phyloP scores from a whole-genome alignment of 164 flowering plant genomes.

The grape (Vitis vinifera) region ASM3070453v1 NC_081816.1:6977001-6977500 shows the following conservation, averaged over 20 bases:
- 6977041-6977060: background rate
- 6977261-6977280: conserved; percentile 10
- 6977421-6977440: conserved; percentile 53
- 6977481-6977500: no score
- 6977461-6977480: conserved; percentile 44
- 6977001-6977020: no score
- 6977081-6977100: background rate
- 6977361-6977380: conserved; percentile 38
- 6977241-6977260: conserved; percentile 31
- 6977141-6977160: conserved; percentile 8
- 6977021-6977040: conserved; percentile 29
- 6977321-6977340: conserved; percentile 29
- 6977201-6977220: conserved; percentile 23
- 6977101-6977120: conserved; percentile 7
- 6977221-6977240: conserved; percentile 43
- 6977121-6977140: background rate
- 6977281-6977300: conserved; percentile 18
- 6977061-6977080: background rate
- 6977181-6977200: conserved; percentile 35
- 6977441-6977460: conserved; percentile 60
- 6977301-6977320: conserved; percentile 4
- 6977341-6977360: conserved; percentile 24
- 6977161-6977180: conserved; percentile 11
- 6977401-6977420: conserved; percentile 60
- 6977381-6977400: conserved; percentile 60